These are phyloP conservation scores for Massarina eburnea DNA, from an alignment of 2,329 filamentous ascomycete species.

Conservation along the genomic window DNA sequence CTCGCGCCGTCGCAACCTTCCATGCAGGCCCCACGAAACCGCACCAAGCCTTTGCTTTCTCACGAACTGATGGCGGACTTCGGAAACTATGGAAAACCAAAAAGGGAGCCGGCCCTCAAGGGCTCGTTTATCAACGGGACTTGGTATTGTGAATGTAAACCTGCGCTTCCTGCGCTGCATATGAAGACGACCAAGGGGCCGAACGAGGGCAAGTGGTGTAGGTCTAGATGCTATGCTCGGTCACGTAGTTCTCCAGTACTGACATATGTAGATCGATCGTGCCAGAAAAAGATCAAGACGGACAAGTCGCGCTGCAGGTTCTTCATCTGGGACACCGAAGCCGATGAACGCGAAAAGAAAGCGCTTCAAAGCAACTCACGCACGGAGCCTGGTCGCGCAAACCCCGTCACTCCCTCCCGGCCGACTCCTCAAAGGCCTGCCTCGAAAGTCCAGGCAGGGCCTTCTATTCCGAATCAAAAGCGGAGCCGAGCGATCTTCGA, in stretches of 20 bases:
- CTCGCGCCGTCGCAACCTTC: too few species aligned
- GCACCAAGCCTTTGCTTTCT: too few species aligned
- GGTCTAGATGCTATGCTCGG: constrained; percentile 1
- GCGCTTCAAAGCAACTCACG: constrained; percentile 52
- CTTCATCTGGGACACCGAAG: constrained; percentile 61
- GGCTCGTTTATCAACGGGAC: constrained; percentile 27
- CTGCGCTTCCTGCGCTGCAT: constrained; percentile 56
- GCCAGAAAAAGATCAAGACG: constrained; percentile 51
- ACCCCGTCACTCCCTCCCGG: constrained; percentile 18
- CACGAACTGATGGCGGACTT: too few species aligned
- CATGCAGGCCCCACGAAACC: too few species aligned
- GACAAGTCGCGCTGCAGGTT: constrained; percentile 52
- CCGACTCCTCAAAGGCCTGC: constrained; percentile 16
- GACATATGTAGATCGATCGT: constrained; percentile 54
- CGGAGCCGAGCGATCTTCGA: constrained; percentile 26
- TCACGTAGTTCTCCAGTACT: constrained; percentile 5
- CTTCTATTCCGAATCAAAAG: constrained; percentile 26
- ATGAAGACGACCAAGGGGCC: constrained; percentile 56
- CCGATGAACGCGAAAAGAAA: constrained; percentile 50
- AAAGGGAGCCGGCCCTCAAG: constrained; percentile 8
- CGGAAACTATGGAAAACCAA: too few species aligned
- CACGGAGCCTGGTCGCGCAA: constrained; percentile 41
- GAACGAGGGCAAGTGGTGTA: constrained; percentile 59
- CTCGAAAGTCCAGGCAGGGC: constrained; percentile 6
- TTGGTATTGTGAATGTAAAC: constrained; percentile 53